These are phyloP conservation scores for Xylaria palmicola DNA, from an alignment of 495 filamentous ascomycete genomes.

Conservation along the genomic window DNA sequence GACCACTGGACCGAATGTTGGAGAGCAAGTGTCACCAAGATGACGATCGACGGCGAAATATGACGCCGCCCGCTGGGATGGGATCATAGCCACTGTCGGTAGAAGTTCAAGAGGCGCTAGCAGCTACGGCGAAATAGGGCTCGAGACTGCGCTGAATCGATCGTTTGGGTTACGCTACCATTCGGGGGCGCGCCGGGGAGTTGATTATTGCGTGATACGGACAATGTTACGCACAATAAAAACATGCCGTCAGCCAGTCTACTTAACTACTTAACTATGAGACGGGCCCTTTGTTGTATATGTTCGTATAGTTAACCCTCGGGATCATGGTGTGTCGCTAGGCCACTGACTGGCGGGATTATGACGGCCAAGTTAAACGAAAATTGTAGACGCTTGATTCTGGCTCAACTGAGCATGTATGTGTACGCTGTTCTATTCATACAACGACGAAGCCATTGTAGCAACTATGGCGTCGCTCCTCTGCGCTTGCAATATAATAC, in stretches of 20 bases:
- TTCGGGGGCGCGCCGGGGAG: too few relatives aligned
- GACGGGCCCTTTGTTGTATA: too few relatives aligned
- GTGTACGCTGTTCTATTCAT: background rate
- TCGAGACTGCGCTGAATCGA: too few relatives aligned
- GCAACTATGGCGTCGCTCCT: background rate
- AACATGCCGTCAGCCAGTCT: too few relatives aligned
- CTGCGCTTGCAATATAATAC: background rate
- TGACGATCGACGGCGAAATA: background rate
- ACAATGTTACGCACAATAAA: too few relatives aligned
- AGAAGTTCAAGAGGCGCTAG: constrained; percentile 5
- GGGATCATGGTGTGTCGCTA: too few relatives aligned
- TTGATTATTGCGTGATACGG: too few relatives aligned
- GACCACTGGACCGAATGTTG: background rate
- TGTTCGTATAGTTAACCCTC: too few relatives aligned
- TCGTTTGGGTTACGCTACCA: too few relatives aligned
- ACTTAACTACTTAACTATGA: too few relatives aligned
- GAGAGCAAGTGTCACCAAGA: background rate
- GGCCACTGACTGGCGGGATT: background rate
- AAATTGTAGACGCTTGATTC: background rate
- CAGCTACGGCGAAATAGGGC: too few relatives aligned
- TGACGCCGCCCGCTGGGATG: constrained; percentile 1
- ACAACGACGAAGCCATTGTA: background rate
- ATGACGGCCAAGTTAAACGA: background rate
- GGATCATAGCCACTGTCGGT: background rate
- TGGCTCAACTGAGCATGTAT: background rate